These are phyloP conservation scores for Neodidymelliopsis sp. DNA, from an alignment of 2,329 filamentous ascomycete genomes.

Conservation along the genomic window DNA sequence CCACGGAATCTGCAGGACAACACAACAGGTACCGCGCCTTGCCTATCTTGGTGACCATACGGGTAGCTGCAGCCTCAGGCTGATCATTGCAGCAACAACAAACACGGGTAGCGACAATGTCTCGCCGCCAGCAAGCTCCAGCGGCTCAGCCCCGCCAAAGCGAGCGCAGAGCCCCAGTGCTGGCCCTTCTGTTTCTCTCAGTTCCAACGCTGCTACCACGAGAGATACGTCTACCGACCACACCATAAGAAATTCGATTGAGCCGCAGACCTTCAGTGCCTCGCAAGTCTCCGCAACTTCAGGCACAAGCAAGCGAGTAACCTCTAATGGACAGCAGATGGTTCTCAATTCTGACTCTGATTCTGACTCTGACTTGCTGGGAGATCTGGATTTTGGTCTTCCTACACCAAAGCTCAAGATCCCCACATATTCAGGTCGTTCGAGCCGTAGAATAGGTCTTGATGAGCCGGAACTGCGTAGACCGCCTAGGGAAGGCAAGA, in stretches of 20 bases:
- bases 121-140: background rate
- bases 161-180: background rate
- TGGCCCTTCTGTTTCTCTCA: background rate
- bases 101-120: background rate
- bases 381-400: constrained; percentile 58
- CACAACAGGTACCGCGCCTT: constrained; percentile 10
- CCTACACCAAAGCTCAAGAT: constrained; percentile 19
- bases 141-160: background rate
- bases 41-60: background rate
- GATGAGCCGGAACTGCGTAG: constrained; percentile 31
- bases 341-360: constrained; percentile 77
- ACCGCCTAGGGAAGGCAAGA: constrained; percentile 27
- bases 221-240: constrained; percentile 16
- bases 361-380: constrained; percentile 59
- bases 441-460: constrained; percentile 18
- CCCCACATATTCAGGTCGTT: constrained; percentile 14
- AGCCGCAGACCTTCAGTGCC: constrained; percentile 4
- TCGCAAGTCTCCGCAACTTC: constrained; percentile 41
- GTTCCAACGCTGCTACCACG: constrained; percentile 3
- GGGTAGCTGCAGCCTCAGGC: constrained; percentile 5
- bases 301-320: constrained; percentile 55
- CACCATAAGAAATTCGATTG: constrained; percentile 2
- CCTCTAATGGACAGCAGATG: constrained; percentile 60
- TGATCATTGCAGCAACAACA: constrained; percentile 7
- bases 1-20: constrained; percentile 4